Conservation (phyloP, 2,329 filamentous ascomycete genomes). For the Talaromyces pinophilus region DNA sequence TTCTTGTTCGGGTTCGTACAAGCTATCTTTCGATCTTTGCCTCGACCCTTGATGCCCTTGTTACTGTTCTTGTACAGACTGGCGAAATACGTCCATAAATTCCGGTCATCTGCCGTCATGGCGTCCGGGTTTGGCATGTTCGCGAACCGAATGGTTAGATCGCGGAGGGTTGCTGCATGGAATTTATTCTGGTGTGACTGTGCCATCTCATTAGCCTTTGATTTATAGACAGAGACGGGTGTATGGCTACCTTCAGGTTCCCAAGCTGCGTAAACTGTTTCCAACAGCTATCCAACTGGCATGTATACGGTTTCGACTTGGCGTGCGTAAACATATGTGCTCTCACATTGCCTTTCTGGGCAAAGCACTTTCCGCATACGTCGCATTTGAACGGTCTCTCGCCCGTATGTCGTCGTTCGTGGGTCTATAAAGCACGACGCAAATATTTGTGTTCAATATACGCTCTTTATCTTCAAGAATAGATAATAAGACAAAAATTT, state of each 20-base stretch:
- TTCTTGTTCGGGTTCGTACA: slow-evolving; percentile 25
- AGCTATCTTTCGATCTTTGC: slow-evolving; percentile 67
- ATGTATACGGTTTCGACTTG: slow-evolving; percentile 75
- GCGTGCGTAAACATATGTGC: slow-evolving; percentile 81
- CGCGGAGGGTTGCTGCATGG: slow-evolving; percentile 71
- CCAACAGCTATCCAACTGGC: slow-evolving; percentile 77
- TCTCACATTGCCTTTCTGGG: slow-evolving; percentile 80
- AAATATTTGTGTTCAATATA: slow-evolving; percentile 14
- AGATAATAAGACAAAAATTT: slow-evolving; percentile 1
- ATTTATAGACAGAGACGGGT: neutral
- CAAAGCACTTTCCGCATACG: slow-evolving; percentile 77
- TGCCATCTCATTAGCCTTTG: slow-evolving; percentile 21
- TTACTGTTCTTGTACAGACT: slow-evolving; percentile 96
- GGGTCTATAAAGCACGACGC: slow-evolving; percentile 59
- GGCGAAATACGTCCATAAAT: slow-evolving; percentile 81
- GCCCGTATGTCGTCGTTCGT: slow-evolving; percentile 82
- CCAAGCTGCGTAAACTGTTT: slow-evolving; percentile 89
- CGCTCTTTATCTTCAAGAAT: slow-evolving; percentile 4
- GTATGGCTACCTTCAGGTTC: slow-evolving; percentile 73
- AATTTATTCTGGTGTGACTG: slow-evolving; percentile 94
- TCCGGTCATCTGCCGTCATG: slow-evolving; percentile 68
- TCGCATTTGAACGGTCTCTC: slow-evolving; percentile 82
- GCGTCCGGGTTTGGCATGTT: slow-evolving; percentile 61
- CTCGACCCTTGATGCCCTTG: slow-evolving; percentile 95
- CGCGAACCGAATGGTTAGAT: slow-evolving; percentile 71